Conservation (phyloP, 1,284 basidiomycete genomes). For the Gymnopus androsaceus region DNA sequence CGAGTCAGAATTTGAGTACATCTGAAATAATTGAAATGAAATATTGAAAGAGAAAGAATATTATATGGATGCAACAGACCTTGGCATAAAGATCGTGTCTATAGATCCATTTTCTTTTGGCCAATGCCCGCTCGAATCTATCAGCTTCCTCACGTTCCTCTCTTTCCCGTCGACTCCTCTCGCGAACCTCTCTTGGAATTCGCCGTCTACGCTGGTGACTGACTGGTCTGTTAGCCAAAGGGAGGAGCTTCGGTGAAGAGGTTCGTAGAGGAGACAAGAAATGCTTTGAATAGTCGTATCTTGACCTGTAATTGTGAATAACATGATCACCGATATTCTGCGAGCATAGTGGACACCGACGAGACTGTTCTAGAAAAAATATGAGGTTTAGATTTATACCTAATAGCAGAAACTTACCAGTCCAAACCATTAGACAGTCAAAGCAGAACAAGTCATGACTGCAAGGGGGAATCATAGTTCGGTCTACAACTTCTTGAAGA, state of each 20-base stretch:
- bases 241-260: constrained; percentile 43
- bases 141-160: constrained; percentile 58
- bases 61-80: too few species aligned
- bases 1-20: constrained; percentile 9
- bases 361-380: constrained; percentile 59
- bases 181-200: constrained; percentile 44
- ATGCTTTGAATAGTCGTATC: constrained; percentile 80
- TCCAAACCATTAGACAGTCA: constrained; percentile 83
- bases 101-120: constrained; percentile 66
- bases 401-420: constrained; percentile 49
- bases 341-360: constrained; percentile 81
- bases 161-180: constrained; percentile 56
- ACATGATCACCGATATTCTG: constrained; percentile 74
- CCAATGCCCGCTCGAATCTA: constrained; percentile 63
- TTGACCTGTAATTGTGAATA: constrained; percentile 77
- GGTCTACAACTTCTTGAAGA: constrained; percentile 72
- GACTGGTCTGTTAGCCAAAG: constrained; percentile 28
- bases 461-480: constrained; percentile 77
- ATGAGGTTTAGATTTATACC: neutral
- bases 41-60: constrained; percentile 1
- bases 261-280: constrained; percentile 69
- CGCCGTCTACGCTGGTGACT: constrained; percentile 28
- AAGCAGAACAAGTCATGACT: constrained; percentile 88
- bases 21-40: constrained; percentile 12
- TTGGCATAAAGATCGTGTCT: constrained; percentile 77